Base-by-base conservation (phyloP, 202 grass and related monocot genomes). In the Setaria viridis region DNA sequence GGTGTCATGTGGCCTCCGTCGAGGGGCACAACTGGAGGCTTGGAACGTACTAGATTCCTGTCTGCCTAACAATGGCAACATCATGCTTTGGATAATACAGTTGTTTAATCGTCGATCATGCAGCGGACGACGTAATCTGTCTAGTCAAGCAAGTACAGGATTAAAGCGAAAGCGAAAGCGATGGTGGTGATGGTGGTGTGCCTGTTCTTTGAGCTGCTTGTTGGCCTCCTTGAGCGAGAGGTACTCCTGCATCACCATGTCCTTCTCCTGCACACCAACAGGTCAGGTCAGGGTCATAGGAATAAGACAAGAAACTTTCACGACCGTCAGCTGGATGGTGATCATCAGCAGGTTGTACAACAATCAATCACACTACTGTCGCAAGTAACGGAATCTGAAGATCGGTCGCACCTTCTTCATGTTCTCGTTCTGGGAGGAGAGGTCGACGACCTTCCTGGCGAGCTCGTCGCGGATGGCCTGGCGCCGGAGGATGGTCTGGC, bases 151-250 rank as follows among this genome's bases (percentile, higher is more conserved):
- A 65, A 48, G 25, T 57, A 57, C 73, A n/a, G 57, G 43, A 30
- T 64, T 19, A 77, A 54, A 73, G 37, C 19, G n/a, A 67, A 20
- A 42, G 55, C 4, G 85, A 76, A 29, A 84, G 70, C 8, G 68
- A 84, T 49, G 71, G 6, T 30, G 29, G 14, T 60, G 54, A 8
- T 39, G 51, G 14, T 17, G 68, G 0, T 50, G 77, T 88, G 91
- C 97, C 94, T 99, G 97, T 79, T 94, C 85, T 82, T 99, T 96
- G 17, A 99, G 89, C 77, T 84, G 87, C 66, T 85, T 86, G 71
- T 99, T 99, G 13, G 76, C 84, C 74, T 93, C 90, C 84, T 88
- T 94, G 71, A 99, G 85, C 4, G 92, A 85, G 12, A 93, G 73
- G 57, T 88, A 93, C 77, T 99, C 89, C 87, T 97, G 77, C 74